Evolutionary conservation across 352 stramenopile genomes (phyloP), one percentile per base, ranked within the genome.

Genomic region (Pythium scleroteichum): DNA sequence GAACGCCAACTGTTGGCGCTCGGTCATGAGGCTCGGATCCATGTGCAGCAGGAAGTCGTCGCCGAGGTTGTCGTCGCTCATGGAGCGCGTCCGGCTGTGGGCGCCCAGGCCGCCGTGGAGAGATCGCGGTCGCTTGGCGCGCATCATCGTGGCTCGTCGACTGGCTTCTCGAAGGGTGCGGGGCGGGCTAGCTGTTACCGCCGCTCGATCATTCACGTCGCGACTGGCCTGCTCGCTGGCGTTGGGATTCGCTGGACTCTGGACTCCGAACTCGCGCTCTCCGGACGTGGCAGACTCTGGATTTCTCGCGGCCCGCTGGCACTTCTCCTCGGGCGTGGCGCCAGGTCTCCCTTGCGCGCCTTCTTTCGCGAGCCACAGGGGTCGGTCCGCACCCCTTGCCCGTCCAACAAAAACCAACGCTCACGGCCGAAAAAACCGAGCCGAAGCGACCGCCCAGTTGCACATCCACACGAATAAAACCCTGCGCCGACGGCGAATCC

Each of bases 1-100:
- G 59, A 92, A 92, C 47, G 83, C 77, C 50, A 92, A 60, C 60
- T 90, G 83, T 62, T 92, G 83, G 10, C 83, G 79, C 69, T 92
- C 83, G 44, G 83, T 92, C 83, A 92, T 92, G 22, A 88, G 68
- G 46, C 74, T 86, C 44, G 78, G 75, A 52, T 92, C 71, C 68
- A 87, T 62, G 45, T 66, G 53, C 39, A 69, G 33, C 13, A 60
- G 58, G 23, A 69, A 27, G 54, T 73, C 62, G 54, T 71, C 58
- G 42, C 66, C 61, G 16, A 56, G 24, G 54, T 66, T 55, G 49
- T 69, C 57, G 1, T 72, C 62, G 50, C 62, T 72, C 65, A 72
- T 69, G 27, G 54, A 56, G 45, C 67, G 57, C 35, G 46, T 60
- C 42, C 59, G 59, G 13, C 27, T 40, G 46, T 53, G 40, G 53